Evolutionary conservation across 495 filamentous ascomycete species (phyloP), one percentile per base, ranked within the genome.

Genomic region (Lasiosphaeria miniovina): DNA sequence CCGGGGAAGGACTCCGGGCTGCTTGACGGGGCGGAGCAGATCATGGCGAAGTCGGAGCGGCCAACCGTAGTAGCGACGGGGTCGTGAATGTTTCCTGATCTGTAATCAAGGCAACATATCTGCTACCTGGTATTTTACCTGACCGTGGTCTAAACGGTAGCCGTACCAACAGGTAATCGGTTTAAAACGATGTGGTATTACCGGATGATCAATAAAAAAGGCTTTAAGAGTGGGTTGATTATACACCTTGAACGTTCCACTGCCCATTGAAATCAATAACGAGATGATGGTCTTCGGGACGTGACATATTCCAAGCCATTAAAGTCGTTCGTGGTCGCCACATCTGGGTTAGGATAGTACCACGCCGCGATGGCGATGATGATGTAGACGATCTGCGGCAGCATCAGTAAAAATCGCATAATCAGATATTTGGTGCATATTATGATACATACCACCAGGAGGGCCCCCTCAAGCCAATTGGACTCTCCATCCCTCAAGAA

Each of bases 401-500:
- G 12, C 9, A 40, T 62, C 41, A 62, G 50, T 32, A 12, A 9
- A 3, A 12, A 17, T 49, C 9, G 7, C 53, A 31, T 24, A 3
- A 3, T 41, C 15, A 32, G 6, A 9, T 15, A 15, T 4, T 45
- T n/a, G 17, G 10, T 24, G 38, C 3, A 6, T 5, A 15, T 10
- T 32, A 1, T 31, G 5, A 11, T 38, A 59, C 61, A 45, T 36
- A 63, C 61, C 17, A 94, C 82, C 64, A 89, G 91, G 9, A 91
- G 74, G 24, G 83, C 81, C 2, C 89, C 89, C 68, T 92, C 89
- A 4, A 92, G 74, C 61, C 88, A 92, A 61, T 90, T 90, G 24
- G 82, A 86, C 71, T 88, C 89, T 53, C 86, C 82, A 70, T 91
- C 88, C 9, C 88, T 80, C 35, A 91, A 71, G 70, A 91, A 89